These are phyloP conservation scores for Luffa aegyptiaca DNA, from an alignment of 306 rosid species.

Conservation along the genomic window DNA sequence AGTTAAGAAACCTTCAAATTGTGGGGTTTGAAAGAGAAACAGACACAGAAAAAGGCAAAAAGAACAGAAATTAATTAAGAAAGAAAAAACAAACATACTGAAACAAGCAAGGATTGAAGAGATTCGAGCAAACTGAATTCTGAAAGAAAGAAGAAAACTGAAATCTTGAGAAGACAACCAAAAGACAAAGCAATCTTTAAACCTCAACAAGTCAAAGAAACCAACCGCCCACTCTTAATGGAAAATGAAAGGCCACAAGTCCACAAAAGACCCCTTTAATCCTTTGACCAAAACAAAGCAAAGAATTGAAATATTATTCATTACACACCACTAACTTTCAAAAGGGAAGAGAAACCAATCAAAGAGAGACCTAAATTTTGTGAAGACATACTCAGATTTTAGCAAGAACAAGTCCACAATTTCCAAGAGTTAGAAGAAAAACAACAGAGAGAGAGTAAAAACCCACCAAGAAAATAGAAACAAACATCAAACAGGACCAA, in stretches of 20 bases:
- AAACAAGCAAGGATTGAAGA: not conserved
- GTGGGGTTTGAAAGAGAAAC: not conserved
- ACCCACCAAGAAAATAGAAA: not conserved
- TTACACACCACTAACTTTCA: not conserved
- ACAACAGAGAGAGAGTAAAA: not conserved
- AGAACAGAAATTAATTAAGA: not conserved
- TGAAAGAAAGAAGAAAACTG: not conserved
- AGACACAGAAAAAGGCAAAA: not conserved
- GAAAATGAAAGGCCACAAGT: not conserved
- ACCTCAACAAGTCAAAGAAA: not conserved
- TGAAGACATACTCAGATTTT: not conserved
- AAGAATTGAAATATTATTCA: not conserved
- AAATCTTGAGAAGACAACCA: not conserved
- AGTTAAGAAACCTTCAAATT: not conserved
- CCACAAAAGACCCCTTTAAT: not conserved
- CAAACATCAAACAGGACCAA: not conserved
- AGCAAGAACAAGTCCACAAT: not conserved
- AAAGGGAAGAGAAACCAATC: not conserved
- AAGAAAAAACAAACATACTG: not conserved
- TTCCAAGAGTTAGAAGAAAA: not conserved
- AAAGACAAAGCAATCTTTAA: not conserved
- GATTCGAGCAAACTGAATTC: not conserved
- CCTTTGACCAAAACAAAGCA: not conserved
- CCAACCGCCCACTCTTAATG: constrained; percentile 3
- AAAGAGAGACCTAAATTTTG: not conserved